Evolutionary conservation across 495 filamentous ascomycete species (phyloP).

Genomic region (Cercophora newfieldiana): DNA sequence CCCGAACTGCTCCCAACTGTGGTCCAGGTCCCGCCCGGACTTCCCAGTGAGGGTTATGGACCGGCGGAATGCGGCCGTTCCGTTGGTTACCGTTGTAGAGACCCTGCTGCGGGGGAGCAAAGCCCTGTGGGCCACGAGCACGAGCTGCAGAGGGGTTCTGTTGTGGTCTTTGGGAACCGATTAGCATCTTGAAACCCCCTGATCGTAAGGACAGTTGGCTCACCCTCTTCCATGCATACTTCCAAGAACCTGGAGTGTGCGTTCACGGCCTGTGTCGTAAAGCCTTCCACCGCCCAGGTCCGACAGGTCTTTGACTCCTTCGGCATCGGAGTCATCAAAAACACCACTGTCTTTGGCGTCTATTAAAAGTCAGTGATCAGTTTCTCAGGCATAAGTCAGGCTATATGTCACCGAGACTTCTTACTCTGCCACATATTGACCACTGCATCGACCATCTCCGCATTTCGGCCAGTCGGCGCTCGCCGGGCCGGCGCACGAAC

Average conservation of each 20-base stretch:
- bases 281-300: neutral
- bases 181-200: neutral
- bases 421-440: neutral
- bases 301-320: neutral
- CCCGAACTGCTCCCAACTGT: neutral
- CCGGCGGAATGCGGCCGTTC: neutral
- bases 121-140: neutral
- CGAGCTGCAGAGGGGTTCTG: neutral
- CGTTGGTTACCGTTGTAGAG: neutral
- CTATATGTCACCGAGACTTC: neutral
- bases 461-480: no score
- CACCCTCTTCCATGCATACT: neutral
- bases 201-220: neutral
- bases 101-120: neutral
- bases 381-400: no score
- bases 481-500: no score
- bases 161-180: neutral
- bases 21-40: neutral
- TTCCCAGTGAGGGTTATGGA: neutral
- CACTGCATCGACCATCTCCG: neutral
- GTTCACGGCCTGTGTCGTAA: neutral
- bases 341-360: neutral
- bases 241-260: neutral
- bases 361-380: neutral
- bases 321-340: constrained; percentile 3